These are phyloP conservation scores for Boletellus ananas DNA, from an alignment of 768 basidiomycete genomes.

Conservation along the genomic window DNA sequence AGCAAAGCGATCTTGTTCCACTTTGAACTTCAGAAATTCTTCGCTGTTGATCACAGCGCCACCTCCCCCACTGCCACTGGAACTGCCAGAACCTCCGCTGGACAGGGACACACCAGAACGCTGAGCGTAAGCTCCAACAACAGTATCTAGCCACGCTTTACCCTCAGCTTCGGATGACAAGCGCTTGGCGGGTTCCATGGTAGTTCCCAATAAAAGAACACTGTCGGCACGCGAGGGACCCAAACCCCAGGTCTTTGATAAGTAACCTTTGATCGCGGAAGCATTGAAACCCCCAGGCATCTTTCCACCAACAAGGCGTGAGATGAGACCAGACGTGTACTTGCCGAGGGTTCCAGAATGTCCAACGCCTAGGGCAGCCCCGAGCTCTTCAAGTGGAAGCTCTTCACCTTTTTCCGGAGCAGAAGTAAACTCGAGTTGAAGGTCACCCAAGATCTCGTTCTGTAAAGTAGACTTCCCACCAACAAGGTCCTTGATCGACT, in stretches of 20 bases:
- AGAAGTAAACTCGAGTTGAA: conserved; percentile 91
- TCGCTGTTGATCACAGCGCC: conserved; percentile 96
- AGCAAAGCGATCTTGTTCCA: conserved; percentile 89
- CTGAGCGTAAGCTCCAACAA: conserved; percentile 83
- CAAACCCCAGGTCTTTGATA: conserved; percentile 94
- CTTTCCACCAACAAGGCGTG: conserved; percentile 89
- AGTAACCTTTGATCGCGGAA: conserved; percentile 83
- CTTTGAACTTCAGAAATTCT: conserved; percentile 95
- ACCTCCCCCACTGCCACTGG: conserved; percentile 55
- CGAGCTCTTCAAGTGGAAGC: conserved; percentile 92
- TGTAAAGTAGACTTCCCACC: conserved; percentile 98
- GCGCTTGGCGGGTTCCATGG: conserved; percentile 92
- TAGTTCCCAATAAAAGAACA: conserved; percentile 86
- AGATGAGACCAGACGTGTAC: conserved; percentile 85
- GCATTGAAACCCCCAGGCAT: conserved; percentile 99
- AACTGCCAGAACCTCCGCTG: conserved; percentile 59
- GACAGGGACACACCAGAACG: conserved; percentile 84
- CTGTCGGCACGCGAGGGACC: conserved; percentile 86
- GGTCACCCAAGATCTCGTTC: conserved; percentile 96
- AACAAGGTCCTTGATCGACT: conserved; percentile 97
- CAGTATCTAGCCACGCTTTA: conserved; percentile 87
- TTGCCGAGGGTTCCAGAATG: conserved; percentile 89
- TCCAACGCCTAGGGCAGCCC: conserved; percentile 75
- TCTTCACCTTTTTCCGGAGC: conserved; percentile 99
- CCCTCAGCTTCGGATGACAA: conserved; percentile 88